phyloP scores from a whole-genome alignment of 2,329 filamentous ascomycete species.

The Pochonia chlamydosporia region DNA sequence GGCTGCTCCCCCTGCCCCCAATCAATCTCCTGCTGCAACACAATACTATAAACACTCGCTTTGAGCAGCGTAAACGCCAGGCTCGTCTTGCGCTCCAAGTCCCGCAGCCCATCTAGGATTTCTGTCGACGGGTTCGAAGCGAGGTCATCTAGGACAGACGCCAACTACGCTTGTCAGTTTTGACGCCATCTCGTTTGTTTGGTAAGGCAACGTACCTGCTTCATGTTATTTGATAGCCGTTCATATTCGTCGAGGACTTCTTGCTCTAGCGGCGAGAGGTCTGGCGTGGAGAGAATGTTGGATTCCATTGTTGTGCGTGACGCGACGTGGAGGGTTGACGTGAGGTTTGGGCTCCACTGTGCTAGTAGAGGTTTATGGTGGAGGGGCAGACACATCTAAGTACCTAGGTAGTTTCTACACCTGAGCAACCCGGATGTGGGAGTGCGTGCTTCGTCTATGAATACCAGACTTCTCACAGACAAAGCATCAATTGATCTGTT shows the following conservation, averaged over 20 bases:
- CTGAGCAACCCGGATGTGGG: no score
- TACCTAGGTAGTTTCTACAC: no score
- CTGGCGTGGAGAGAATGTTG: conserved; percentile 37
- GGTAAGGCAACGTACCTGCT: conserved; percentile 56
- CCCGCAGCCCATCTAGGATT: conserved; percentile 78
- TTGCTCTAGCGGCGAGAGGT: conserved; percentile 78
- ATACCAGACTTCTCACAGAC: no score
- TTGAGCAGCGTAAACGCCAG: conserved; percentile 94
- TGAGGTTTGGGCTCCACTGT: no score
- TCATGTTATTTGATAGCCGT: conserved; percentile 81
- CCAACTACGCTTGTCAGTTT: no score
- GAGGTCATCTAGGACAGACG: conserved; percentile 54
- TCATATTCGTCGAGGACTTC: conserved; percentile 95
- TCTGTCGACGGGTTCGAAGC: conserved; percentile 69
- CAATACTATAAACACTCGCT: conserved; percentile 97
- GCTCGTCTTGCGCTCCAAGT: conserved; percentile 89
- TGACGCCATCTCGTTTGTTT: no score
- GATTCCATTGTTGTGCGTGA: conserved; percentile 12
- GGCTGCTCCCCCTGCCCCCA: conserved; percentile 49
- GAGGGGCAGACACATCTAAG: no score
- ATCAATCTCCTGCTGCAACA: conserved; percentile 92
- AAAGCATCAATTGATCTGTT: no score
- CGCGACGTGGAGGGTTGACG: no score
- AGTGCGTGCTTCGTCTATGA: no score
- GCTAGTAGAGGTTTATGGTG: no score